Conservation (phyloP, 1,284 basidiomycete species). For the Apiotrichum akiyoshidainum region DNA sequence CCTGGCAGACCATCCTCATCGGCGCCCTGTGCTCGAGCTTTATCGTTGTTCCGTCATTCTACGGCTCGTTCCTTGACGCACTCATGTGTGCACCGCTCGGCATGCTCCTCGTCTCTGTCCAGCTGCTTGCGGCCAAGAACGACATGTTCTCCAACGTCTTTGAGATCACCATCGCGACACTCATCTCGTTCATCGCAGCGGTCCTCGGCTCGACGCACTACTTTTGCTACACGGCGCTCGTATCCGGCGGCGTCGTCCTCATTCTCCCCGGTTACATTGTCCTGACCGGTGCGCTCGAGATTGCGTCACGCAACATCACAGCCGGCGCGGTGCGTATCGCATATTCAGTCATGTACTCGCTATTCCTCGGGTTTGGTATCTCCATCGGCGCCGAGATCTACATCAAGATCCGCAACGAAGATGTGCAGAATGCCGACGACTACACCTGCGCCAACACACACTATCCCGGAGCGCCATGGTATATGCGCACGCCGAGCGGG, state of each 20-base stretch:
- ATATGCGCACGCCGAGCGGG: conserved; percentile 46
- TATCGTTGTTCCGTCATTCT: conserved; percentile 58
- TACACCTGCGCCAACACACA: conserved; percentile 62
- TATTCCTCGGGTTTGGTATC: conserved; percentile 79
- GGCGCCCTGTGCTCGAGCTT: conserved; percentile 77
- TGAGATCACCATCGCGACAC: conserved; percentile 21
- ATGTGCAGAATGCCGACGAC: conserved; percentile 58
- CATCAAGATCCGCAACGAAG: conserved; percentile 55
- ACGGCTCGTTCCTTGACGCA: conserved; percentile 66
- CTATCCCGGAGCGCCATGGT: conserved; percentile 54
- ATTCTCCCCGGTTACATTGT: conserved; percentile 83
- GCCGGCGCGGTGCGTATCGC: conserved; percentile 81
- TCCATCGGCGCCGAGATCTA: conserved; percentile 72
- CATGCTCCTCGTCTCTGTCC: conserved; percentile 69
- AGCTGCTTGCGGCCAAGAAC: conserved; percentile 68
- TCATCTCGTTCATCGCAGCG: conserved; percentile 75
- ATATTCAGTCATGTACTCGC: conserved; percentile 60
- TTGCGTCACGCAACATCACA: conserved; percentile 68
- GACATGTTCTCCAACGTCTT: conserved; percentile 86
- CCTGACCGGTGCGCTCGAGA: conserved; percentile 73
- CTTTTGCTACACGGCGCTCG: conserved; percentile 83
- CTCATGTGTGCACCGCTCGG: conserved; percentile 74
- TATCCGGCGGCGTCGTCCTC: conserved; percentile 77
- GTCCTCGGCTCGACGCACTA: conserved; percentile 64
- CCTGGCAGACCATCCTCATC: conserved; percentile 66